These are phyloP conservation scores for Anisodus tanguticus DNA, from an alignment of 257 asterid species.

Conservation along the genomic window DNA sequence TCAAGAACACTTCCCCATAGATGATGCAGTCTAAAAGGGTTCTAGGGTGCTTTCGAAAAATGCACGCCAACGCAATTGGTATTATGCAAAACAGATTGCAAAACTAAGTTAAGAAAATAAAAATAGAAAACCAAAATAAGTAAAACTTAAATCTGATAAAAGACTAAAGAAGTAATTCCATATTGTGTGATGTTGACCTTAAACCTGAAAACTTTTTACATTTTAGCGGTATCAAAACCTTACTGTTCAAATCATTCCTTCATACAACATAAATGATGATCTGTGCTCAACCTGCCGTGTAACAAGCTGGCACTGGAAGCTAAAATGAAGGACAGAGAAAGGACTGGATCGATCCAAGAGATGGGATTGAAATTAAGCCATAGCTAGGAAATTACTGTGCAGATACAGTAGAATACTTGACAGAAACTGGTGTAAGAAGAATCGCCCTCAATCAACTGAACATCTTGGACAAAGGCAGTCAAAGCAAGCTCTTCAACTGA, in stretches of 20 bases:
- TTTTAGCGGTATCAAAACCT: background rate
- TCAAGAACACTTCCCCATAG: too few species aligned
- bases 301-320: background rate
- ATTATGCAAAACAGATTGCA: background rate
- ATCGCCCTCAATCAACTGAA: slow-evolving; percentile 21
- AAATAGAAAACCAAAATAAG: background rate
- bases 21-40: too few species aligned
- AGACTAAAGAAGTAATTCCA: background rate
- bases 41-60: background rate
- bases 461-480: background rate
- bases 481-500: slow-evolving; percentile 9
- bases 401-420: slow-evolving; percentile 5
- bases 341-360: background rate
- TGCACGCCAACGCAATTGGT: too few species aligned
- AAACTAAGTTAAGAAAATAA: too few species aligned
- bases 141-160: background rate
- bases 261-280: background rate
- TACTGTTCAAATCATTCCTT: background rate
- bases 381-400: background rate
- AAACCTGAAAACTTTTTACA: background rate
- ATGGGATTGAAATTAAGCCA: background rate
- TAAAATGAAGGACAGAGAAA: background rate
- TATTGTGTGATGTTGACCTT: background rate
- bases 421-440: background rate
- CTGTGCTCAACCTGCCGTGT: background rate